A percentile compares a stretch with the other conserved stretches of the same genome.
These are phyloP conservation scores for Umbelopsis isabellina DNA, from an alignment of 192 early-diverging fungal species.

Conservation along the genomic window DNA sequence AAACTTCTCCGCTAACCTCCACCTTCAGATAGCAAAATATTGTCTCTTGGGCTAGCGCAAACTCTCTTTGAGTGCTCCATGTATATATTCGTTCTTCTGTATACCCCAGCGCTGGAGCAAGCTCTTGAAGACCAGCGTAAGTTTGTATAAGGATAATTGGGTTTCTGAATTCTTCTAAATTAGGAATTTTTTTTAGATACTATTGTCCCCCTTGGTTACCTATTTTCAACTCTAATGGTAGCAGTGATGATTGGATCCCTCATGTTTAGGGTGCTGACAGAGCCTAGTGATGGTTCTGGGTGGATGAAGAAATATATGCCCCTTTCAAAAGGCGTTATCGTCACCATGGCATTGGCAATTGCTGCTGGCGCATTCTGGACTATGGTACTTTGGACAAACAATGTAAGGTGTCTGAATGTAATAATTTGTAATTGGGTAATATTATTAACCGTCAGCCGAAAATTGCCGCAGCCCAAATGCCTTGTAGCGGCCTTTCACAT, in stretches of 20 bases:
- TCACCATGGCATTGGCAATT: constrained; percentile 43
- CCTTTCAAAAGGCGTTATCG: constrained; percentile 10
- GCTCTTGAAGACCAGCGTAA: constrained; percentile 22
- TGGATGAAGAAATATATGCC: background rate
- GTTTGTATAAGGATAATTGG: background rate
- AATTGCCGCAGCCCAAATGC: constrained; percentile 12
- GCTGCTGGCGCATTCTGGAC: constrained; percentile 45
- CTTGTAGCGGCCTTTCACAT: constrained; percentile 48
- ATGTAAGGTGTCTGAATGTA: background rate
- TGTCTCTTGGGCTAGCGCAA: constrained; percentile 59
- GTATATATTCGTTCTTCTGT: constrained; percentile 67
- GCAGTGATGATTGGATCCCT: constrained; percentile 57
- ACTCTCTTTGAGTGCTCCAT: constrained; percentile 66
- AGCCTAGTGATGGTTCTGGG: constrained; percentile 18
- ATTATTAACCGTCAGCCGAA: constrained; percentile 14
- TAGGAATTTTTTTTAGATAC: constrained; percentile 13
- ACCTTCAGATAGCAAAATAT: constrained; percentile 49
- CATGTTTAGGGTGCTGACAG: constrained; percentile 34
- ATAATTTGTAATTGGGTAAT: constrained; percentile 12
- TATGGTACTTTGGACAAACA: constrained; percentile 30
- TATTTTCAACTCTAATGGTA: constrained; percentile 60
- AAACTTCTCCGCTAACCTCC: background rate
- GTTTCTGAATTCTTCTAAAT: constrained; percentile 27
- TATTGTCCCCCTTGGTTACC: constrained; percentile 49
- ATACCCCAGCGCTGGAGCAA: constrained; percentile 58